These are phyloP conservation scores for Klebsormidium nitens DNA, from an alignment of 139 green algal species.

Conservation along the genomic window DNA sequence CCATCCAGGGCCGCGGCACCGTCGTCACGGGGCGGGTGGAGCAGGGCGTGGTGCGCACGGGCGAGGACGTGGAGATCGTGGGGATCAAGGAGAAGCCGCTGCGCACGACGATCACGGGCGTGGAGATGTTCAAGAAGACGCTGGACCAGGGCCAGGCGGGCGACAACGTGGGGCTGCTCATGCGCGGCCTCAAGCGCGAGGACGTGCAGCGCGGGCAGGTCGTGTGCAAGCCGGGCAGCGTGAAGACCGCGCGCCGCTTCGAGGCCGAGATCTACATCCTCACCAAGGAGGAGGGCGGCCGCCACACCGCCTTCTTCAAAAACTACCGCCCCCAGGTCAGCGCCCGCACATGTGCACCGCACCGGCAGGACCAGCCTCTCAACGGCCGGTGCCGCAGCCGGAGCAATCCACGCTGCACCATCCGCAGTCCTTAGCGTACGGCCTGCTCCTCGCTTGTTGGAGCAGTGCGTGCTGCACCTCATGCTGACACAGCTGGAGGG, in stretches of 20 bases:
- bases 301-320: constrained; percentile 96
- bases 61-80: constrained; percentile 92
- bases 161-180: constrained; percentile 94
- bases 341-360: background rate
- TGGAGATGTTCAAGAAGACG: constrained; percentile 98
- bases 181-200: constrained; percentile 91
- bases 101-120: constrained; percentile 78
- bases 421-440: too few species aligned
- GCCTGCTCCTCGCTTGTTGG: too few species aligned
- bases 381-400: too few species aligned
- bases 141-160: constrained; percentile 82
- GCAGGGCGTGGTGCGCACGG: constrained; percentile 85
- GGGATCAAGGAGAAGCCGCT: constrained; percentile 60
- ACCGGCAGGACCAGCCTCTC: too few species aligned
- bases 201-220: constrained; percentile 89
- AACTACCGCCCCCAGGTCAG: constrained; percentile 81
- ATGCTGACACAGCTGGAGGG: too few species aligned
- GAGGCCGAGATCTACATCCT: constrained; percentile 89
- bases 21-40: constrained; percentile 92
- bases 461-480: too few species aligned
- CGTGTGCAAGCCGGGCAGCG: constrained; percentile 73
- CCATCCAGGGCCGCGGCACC: constrained; percentile 88
- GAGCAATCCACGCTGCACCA: too few species aligned
- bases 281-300: constrained; percentile 95
- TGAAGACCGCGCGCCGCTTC: constrained; percentile 76